Percentiles rank a stretch among this genome's conserved stretches.
Evolutionary conservation across 352 stramenopile species (phyloP).

Genomic region (Lagenidium sp.): DNA sequence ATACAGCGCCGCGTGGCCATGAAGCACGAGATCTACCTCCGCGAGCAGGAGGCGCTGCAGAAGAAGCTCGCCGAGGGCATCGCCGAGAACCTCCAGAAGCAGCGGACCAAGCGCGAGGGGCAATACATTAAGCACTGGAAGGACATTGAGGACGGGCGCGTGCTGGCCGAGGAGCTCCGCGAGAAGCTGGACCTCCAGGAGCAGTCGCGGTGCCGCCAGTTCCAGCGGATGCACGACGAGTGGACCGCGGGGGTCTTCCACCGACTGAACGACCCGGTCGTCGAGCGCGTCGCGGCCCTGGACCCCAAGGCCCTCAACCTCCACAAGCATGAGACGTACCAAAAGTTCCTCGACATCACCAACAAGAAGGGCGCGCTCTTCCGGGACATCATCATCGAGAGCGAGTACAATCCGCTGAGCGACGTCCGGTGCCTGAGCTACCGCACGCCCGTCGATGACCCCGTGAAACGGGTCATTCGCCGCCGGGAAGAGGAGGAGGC

Average conservation of each 20-base stretch:
- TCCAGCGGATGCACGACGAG: constrained; percentile 67
- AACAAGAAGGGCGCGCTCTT: constrained; percentile 78
- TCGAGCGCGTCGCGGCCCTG: constrained; percentile 39
- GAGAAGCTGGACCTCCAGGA: constrained; percentile 58
- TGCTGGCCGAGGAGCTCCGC: constrained; percentile 46
- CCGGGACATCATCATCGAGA: constrained; percentile 81
- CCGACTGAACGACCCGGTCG: constrained; percentile 61
- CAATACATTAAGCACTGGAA: constrained; percentile 62
- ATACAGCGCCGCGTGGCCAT: constrained; percentile 53
- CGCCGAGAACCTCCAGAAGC: constrained; percentile 51
- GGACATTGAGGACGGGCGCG: constrained; percentile 63
- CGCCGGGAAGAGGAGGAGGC: constrained; percentile 59
- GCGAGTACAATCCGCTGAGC: constrained; percentile 72
- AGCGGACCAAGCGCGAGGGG: constrained; percentile 51
- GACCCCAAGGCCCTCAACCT: constrained; percentile 26
- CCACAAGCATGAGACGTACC: constrained; percentile 53
- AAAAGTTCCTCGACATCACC: constrained; percentile 71
- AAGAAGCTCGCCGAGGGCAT: constrained; percentile 56
- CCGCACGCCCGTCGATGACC: constrained; percentile 44
- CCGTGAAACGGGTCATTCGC: constrained; percentile 48
- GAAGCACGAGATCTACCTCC: constrained; percentile 68
- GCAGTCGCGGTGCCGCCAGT: constrained; percentile 45
- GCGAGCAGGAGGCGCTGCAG: constrained; percentile 51
- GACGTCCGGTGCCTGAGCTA: constrained; percentile 50
- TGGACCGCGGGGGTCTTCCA: constrained; percentile 57